These are phyloP conservation scores for Fusarium cyanostomum DNA, from an alignment of 2,329 filamentous ascomycete genomes.

Conservation along the genomic window DNA sequence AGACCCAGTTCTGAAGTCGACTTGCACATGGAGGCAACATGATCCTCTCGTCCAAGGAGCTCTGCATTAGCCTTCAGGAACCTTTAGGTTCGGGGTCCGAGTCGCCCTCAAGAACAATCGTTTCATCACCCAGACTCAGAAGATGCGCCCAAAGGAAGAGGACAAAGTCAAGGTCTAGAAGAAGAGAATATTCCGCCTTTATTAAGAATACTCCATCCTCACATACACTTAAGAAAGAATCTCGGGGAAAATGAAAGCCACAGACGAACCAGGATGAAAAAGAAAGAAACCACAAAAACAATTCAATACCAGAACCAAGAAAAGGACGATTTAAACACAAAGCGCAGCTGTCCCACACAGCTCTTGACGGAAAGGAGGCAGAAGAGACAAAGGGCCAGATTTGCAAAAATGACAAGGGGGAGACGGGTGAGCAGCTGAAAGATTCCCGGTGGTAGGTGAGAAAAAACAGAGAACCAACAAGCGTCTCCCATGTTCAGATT, in stretches of 20 bases:
- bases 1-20: too few relatives aligned
- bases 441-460: background rate
- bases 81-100: too few relatives aligned
- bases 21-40: too few relatives aligned
- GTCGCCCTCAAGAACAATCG: too few relatives aligned
- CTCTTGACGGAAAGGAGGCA: conserved; percentile 3
- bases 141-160: background rate
- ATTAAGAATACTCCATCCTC: conserved; percentile 44
- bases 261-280: conserved; percentile 34
- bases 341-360: background rate
- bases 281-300: conserved; percentile 26
- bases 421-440: conserved; percentile 5
- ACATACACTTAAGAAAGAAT: conserved; percentile 30
- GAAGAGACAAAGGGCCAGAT: conserved; percentile 1
- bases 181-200: conserved; percentile 43
- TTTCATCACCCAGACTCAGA: background rate
- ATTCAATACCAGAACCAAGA: conserved; percentile 33
- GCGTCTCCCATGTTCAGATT: conserved; percentile 14
- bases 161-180: background rate
- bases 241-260: conserved; percentile 20
- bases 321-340: conserved; percentile 4
- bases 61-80: too few relatives aligned
- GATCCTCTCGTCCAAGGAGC: too few relatives aligned
- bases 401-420: conserved; percentile 6
- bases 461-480: conserved; percentile 19